Evolutionary conservation across 2,329 filamentous ascomycete genomes (phyloP).

Genomic region (Westerdykella aurantiaca): DNA sequence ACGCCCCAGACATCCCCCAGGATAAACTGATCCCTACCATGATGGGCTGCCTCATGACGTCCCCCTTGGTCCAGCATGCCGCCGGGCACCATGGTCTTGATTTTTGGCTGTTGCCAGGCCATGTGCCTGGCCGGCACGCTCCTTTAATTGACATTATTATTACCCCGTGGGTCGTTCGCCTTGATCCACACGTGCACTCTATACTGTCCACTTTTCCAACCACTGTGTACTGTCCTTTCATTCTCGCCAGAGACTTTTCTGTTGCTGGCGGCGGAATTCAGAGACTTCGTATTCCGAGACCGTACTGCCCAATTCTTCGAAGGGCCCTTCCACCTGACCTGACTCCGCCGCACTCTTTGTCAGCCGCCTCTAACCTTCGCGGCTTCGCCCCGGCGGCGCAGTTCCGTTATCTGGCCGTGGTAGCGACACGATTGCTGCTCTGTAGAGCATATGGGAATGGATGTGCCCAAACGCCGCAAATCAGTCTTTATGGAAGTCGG

Average conservation of each 20-base stretch:
- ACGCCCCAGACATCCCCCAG: background rate
- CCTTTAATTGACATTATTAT: background rate
- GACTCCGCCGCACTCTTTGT: too few relatives aligned
- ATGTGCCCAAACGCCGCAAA: constrained; percentile 18
- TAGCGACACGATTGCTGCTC: constrained; percentile 21
- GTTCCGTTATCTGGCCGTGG: background rate
- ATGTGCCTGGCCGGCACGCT: constrained; percentile 5
- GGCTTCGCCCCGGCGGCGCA: too few relatives aligned
- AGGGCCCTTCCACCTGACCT: too few relatives aligned
- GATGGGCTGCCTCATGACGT: constrained; percentile 29
- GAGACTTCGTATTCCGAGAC: too few relatives aligned
- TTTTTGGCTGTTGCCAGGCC: constrained; percentile 5
- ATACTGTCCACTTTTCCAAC: constrained; percentile 1
- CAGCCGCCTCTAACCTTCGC: too few relatives aligned
- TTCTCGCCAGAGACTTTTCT: background rate
- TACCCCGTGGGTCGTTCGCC: constrained; percentile 1
- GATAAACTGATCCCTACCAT: constrained; percentile 26
- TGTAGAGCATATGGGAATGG: constrained; percentile 19
- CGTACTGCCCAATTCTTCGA: too few relatives aligned
- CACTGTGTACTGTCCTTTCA: constrained; percentile 2
- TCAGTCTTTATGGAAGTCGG: constrained; percentile 36
- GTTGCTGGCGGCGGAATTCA: too few relatives aligned
- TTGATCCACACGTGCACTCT: constrained; percentile 4
- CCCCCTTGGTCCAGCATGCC: constrained; percentile 1
- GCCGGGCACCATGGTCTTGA: too few relatives aligned